A percentile compares a stretch with the other conserved stretches of the same genome.
Conservation (phyloP, 192 early-diverging fungal species). For the Spinellus fusiger region DNA sequence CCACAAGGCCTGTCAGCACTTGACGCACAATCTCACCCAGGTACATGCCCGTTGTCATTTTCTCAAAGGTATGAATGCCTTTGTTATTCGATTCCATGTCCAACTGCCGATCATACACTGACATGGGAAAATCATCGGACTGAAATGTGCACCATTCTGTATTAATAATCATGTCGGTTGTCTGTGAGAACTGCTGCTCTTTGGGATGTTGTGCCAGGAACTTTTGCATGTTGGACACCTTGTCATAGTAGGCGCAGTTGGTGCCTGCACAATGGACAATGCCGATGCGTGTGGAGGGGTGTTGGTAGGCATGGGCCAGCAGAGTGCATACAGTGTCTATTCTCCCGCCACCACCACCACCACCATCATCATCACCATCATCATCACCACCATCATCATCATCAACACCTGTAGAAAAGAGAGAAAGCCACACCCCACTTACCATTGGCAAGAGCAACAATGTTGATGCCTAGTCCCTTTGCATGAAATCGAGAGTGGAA, state of each 20-base stretch:
- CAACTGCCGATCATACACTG: conserved; percentile 71
- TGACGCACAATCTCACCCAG: conserved; percentile 82
- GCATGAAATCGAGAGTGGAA: conserved; percentile 66
- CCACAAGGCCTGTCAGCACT: conserved; percentile 69
- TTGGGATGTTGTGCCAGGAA: conserved; percentile 17
- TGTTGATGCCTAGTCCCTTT: conserved; percentile 65
- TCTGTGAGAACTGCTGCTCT: conserved; percentile 19
- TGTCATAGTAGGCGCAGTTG: conserved; percentile 75
- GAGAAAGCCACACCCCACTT: conserved; percentile 60
- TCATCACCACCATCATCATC: conserved; percentile 39
- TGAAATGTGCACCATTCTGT: conserved; percentile 93
- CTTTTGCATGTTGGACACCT: conserved; percentile 48
- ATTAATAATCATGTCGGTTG: conserved; percentile 78
- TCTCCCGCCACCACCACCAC: too few species aligned
- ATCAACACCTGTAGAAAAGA: conserved; percentile 44
- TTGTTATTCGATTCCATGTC: conserved; percentile 79
- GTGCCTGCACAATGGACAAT: conserved; percentile 90
- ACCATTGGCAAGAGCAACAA: conserved; percentile 75
- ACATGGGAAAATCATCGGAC: conserved; percentile 66
- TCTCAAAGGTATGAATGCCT: conserved; percentile 80
- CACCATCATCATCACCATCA: neutral
- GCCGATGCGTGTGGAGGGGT: conserved; percentile 73
- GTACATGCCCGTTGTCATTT: conserved; percentile 91
- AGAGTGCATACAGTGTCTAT: conserved; percentile 90
- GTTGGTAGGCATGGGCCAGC: conserved; percentile 73